phyloP scores from a whole-genome alignment of 805 yeast genomes.

The Ogataea neopini region DNA sequence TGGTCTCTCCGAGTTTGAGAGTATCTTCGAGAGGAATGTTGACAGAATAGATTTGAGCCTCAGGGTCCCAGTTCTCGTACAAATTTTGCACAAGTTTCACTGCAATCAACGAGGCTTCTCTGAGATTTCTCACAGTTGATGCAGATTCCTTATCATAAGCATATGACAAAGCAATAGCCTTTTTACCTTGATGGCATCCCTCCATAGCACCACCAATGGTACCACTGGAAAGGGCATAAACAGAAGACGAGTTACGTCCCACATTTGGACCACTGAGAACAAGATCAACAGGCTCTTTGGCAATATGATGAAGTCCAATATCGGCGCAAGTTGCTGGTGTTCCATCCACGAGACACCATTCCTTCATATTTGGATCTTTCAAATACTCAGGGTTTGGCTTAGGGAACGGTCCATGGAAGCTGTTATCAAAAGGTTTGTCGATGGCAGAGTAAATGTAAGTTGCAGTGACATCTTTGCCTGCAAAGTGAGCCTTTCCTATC shows the following conservation, averaged over 20 bases:
- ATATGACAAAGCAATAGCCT: constrained; percentile 79
- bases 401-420: constrained; percentile 68
- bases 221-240: constrained; percentile 88
- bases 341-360: constrained; percentile 87
- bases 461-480: constrained; percentile 64
- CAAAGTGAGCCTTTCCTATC: constrained; percentile 97
- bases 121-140: constrained; percentile 51
- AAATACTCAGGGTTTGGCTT: constrained; percentile 45
- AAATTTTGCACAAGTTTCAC: constrained; percentile 64
- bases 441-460: constrained; percentile 63
- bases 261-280: constrained; percentile 95
- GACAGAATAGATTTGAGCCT: constrained; percentile 74
- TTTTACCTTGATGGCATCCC: constrained; percentile 71
- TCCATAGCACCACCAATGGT: constrained; percentile 98
- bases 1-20: constrained; percentile 56
- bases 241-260: constrained; percentile 88
- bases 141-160: constrained; percentile 60
- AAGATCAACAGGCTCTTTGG: constrained; percentile 66
- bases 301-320: constrained; percentile 77
- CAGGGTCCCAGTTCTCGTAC: constrained; percentile 54
- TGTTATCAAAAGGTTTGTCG: constrained; percentile 45
- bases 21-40: constrained; percentile 74
- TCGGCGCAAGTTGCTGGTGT: constrained; percentile 97
- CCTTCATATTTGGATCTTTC: constrained; percentile 50
- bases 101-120: constrained; percentile 67